Evolutionary conservation across 805 yeast species (phyloP).

Genomic region (Candida khao-thaluensis): DNA sequence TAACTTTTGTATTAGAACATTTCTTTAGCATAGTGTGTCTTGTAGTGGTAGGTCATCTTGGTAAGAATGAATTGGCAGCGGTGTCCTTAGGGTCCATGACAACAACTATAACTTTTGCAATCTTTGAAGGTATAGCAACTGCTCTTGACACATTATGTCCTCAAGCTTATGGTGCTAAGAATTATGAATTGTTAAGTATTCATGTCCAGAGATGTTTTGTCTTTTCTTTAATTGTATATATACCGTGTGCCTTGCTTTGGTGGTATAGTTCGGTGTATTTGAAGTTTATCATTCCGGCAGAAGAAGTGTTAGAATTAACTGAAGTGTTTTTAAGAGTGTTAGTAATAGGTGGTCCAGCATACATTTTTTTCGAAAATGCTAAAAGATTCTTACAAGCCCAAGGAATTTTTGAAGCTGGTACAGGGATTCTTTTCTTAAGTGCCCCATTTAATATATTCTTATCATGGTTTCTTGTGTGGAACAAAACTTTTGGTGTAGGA

Average conservation of each 20-base stretch:
- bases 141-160: conserved; percentile 47
- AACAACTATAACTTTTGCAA: conserved; percentile 43
- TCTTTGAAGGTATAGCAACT: conserved; percentile 48
- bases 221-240: conserved; percentile 32
- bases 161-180: conserved; percentile 46
- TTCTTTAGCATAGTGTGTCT: conserved; percentile 43
- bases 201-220: conserved; percentile 40
- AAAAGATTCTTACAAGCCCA: conserved; percentile 46
- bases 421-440: conserved; percentile 40
- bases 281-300: conserved; percentile 29
- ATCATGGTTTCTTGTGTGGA: conserved; percentile 45
- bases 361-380: conserved; percentile 41
- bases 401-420: conserved; percentile 48
- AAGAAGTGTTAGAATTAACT: conserved; percentile 36
- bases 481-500: conserved; percentile 38
- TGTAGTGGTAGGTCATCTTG: conserved; percentile 45
- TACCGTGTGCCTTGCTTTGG: conserved; percentile 43
- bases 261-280: conserved; percentile 35
- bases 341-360: conserved; percentile 42
- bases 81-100: conserved; percentile 47
- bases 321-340: conserved; percentile 33
- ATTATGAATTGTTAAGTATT: conserved; percentile 34
- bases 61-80: conserved; percentile 45
- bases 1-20: conserved; percentile 44
- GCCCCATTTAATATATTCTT: conserved; percentile 43